Evolutionary conservation across 139 green algal genomes (phyloP), one percentile per base, ranked within the genome.

Genomic region (Yamagishiella unicocca): DNA sequence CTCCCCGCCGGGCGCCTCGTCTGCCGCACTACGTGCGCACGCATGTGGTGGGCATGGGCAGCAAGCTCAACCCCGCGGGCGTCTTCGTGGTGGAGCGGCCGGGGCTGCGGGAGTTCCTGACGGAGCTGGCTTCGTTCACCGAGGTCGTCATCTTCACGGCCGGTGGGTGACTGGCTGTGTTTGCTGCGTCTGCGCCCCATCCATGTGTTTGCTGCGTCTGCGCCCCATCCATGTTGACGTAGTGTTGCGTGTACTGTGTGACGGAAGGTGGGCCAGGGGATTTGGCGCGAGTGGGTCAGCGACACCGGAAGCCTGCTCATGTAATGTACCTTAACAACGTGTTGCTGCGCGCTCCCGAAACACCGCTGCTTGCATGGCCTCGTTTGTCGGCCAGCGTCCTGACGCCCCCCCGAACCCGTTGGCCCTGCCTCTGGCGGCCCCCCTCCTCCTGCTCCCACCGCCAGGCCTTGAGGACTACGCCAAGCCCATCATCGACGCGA

Each of bases 101-200:
- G 0, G 96, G 94, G 6, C 93, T 99, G 85, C 54, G 62, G 1
- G 84, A 95, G 35, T 98, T 99, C 87, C 88, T 99, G 84, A 29
- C 83, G 71, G 64, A 92, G 78, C 87, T 95, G 54, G 64, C 89
- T 6, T 35, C 35, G 17, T 89, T 96, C 31, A 90, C 93, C 24
- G 95, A 97, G 93, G 93, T 98, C 19, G 88, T 99, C 37, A 77
- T 98, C 25, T 99, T 98, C 94, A 99, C 96, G 0, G 96, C 96
- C 4, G 90, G 91, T 91, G 62, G 40, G 84, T 42, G 64, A 6
- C 7, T 21, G 64, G 64, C 10, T 42, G 64, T 29, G 64, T 68
- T 58, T 12, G 50, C 50, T 58, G 12, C 17, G 50, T 17, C 50
- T 58, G 50, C 50, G 17, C 50, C 17, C 12, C 50, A 58, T n/a